These are phyloP conservation scores for Pseudogymnoascus sp. DNA, from an alignment of 2,329 filamentous ascomycete species.

Conservation along the genomic window DNA sequence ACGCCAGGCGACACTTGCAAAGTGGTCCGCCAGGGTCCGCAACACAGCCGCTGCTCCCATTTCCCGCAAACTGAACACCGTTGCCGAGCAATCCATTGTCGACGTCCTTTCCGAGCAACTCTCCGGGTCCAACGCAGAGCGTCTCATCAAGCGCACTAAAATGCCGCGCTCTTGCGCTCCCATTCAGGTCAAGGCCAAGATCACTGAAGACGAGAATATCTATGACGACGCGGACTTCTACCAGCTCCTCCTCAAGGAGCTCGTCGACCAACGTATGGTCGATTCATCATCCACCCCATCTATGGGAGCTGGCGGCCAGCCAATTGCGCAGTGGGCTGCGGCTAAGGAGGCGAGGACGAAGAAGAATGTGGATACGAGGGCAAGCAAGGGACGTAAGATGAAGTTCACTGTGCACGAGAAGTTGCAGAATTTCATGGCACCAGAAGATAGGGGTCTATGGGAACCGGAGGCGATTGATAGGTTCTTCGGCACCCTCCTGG, in stretches of 20 bases:
- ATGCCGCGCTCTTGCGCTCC: conserved; percentile 72
- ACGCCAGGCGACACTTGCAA: conserved; percentile 68
- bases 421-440: conserved; percentile 95
- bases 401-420: conserved; percentile 94
- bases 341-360: conserved; percentile 71
- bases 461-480: conserved; percentile 69
- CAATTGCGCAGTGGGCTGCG: conserved; percentile 56
- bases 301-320: conserved; percentile 35
- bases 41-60: conserved; percentile 49
- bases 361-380: conserved; percentile 82
- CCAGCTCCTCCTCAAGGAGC: conserved; percentile 81
- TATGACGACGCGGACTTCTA: conserved; percentile 97
- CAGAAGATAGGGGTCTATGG: conserved; percentile 75
- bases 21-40: conserved; percentile 80
- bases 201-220: conserved; percentile 52
- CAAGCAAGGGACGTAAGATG: conserved; percentile 91
- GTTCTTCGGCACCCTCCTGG: conserved; percentile 68
- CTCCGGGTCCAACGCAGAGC: conserved; percentile 44
- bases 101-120: conserved; percentile 62
- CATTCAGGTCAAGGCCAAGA: conserved; percentile 50
- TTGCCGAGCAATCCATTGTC: conserved; percentile 53
- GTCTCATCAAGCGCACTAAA: conserved; percentile 59
- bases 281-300: conserved; percentile 45
- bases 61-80: conserved; percentile 45
- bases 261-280: conserved; percentile 79